Conservation (phyloP, 2,329 filamentous ascomycete genomes). For the Emergomyces pasteurianus region DNA sequence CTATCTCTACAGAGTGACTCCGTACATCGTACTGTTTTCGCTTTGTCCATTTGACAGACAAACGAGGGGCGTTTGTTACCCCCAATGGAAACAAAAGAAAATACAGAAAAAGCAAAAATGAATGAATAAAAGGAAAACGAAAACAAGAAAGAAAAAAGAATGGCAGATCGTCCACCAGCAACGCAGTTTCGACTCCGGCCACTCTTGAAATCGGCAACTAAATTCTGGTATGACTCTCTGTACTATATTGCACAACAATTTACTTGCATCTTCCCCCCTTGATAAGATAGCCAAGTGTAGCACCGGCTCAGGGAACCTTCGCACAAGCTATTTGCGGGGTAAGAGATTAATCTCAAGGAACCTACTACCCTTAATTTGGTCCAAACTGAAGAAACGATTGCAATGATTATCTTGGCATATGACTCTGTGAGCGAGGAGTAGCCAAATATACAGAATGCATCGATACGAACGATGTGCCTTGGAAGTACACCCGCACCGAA, state of each 20-base stretch:
- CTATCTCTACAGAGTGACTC: not conserved
- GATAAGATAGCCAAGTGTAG: not conserved
- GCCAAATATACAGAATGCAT: not conserved
- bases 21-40: too few relatives aligned
- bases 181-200: not conserved
- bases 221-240: not conserved
- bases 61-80: not conserved
- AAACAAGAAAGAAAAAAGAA: not conserved
- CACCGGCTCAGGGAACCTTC: not conserved
- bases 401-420: not conserved
- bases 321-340: not conserved
- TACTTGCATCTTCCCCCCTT: not conserved
- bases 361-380: not conserved
- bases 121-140: not conserved
- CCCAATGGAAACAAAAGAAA: not conserved
- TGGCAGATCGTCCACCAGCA: not conserved
- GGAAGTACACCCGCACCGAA: not conserved
- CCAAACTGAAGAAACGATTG: not conserved
- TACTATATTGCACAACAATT: not conserved
- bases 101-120: not conserved
- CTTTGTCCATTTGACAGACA: not conserved
- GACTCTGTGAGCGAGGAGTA: not conserved
- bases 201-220: conserved; percentile 1
- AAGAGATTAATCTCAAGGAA: not conserved
- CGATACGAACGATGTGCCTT: not conserved